Evolutionary conservation across 768 basidiomycete species (phyloP).

Genomic region (Daedaleopsis sinensis): DNA sequence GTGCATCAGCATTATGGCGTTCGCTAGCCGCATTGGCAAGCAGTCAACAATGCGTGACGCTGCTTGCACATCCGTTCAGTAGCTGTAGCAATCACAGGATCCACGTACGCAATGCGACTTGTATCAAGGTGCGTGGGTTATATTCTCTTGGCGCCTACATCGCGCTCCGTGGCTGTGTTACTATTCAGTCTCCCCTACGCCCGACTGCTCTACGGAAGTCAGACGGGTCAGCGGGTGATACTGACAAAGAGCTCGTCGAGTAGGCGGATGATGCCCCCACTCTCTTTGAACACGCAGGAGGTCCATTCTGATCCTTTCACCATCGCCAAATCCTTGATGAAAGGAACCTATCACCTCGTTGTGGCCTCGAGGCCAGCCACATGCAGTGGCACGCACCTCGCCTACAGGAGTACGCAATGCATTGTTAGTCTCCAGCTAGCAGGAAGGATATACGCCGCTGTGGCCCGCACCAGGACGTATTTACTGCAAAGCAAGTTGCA

Average conservation of each 20-base stretch:
- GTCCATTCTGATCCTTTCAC: background rate
- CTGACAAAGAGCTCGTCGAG: background rate
- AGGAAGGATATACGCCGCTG: background rate
- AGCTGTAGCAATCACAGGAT: too few species aligned
- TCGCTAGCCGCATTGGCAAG: too few species aligned
- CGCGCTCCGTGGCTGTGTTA: too few species aligned
- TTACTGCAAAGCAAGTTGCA: background rate
- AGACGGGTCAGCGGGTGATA: slow-evolving; percentile 17
- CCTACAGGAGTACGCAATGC: background rate
- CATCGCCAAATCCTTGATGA: background rate
- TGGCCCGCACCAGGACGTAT: background rate
- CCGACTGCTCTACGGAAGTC: background rate
- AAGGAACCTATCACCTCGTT: slow-evolving; percentile 16
- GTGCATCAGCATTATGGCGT: too few species aligned
- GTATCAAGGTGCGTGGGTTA: too few species aligned
- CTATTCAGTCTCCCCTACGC: too few species aligned
- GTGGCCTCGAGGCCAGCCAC: slow-evolving; percentile 20
- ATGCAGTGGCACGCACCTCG: slow-evolving; percentile 20
- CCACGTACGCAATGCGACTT: too few species aligned
- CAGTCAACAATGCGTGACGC: too few species aligned
- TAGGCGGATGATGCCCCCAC: background rate
- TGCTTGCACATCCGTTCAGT: too few species aligned
- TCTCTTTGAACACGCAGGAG: background rate
- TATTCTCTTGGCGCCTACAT: too few species aligned
- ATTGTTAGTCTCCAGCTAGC: background rate